Percentiles rank a stretch among this genome's conserved stretches.
Conservation (phyloP, 352 stramenopile species). For the Blastocystis hominis region DNA sequence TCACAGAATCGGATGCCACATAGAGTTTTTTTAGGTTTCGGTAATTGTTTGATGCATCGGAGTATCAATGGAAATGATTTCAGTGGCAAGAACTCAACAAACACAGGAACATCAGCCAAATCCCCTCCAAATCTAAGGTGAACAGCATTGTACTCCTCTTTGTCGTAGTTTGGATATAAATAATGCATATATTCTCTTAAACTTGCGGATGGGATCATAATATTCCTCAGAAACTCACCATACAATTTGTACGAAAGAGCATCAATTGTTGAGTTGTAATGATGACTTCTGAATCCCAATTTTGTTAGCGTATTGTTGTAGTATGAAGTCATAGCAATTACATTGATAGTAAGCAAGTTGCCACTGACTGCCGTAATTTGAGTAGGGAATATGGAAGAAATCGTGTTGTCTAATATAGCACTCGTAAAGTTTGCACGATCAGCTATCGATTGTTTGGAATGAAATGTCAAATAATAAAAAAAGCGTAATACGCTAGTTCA, state of each 20-base stretch:
- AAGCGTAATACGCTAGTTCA: not conserved
- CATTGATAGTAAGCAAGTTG: not conserved
- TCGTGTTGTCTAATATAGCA: not conserved
- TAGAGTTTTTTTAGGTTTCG: not conserved
- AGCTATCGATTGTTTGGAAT: not conserved
- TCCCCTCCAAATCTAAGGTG: too few species aligned
- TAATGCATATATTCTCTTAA: not conserved
- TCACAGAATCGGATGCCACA: not conserved
- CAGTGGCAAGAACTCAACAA: not conserved
- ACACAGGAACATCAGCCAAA: not conserved
- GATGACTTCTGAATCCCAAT: not conserved
- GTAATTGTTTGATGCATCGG: not conserved
- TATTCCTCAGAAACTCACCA: not conserved
- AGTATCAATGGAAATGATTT: not conserved
- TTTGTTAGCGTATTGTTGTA: not conserved
- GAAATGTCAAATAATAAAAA: not conserved
- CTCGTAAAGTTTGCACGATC: not conserved
- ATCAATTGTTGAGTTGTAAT: not conserved
- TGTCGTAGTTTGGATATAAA: not conserved
- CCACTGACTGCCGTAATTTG: not conserved
- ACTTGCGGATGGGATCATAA: not conserved
- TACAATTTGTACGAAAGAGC: not conserved
- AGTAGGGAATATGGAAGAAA: not conserved
- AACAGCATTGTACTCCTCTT: not conserved
- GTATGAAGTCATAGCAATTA: not conserved